These are phyloP conservation scores for Immersiporthe knoxdaviesiana DNA, from an alignment of 2,329 filamentous ascomycete genomes.

Conservation along the genomic window DNA sequence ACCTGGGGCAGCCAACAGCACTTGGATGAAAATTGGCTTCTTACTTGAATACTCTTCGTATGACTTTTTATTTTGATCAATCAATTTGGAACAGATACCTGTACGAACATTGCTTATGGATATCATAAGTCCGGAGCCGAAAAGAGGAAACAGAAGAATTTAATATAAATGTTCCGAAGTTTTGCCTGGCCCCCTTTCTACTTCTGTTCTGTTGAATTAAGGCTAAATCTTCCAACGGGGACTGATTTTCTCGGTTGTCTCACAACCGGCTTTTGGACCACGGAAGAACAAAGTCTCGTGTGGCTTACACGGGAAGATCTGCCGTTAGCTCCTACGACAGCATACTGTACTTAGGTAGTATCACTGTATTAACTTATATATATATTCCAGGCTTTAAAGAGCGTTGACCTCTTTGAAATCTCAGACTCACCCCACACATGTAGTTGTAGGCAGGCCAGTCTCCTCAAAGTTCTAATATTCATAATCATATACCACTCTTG, in stretches of 20 bases:
- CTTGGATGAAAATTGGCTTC: too few relatives aligned
- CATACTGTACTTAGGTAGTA: neutral
- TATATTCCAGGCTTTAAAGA: neutral
- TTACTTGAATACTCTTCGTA: too few relatives aligned
- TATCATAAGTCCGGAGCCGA: too few relatives aligned
- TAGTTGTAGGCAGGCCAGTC: neutral
- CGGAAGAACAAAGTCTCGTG: neutral
- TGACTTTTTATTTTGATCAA: too few relatives aligned
- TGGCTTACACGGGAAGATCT: conserved; percentile 24
- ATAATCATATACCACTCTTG: neutral
- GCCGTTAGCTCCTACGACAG: conserved; percentile 20
- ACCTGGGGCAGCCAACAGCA: too few relatives aligned
- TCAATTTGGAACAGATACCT: too few relatives aligned
- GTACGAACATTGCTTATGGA: too few relatives aligned
- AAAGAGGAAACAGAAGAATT: too few relatives aligned
- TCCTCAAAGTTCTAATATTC: neutral
- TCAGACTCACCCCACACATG: neutral
- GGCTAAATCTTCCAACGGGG: conserved; percentile 21
- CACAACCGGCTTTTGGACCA: neutral
- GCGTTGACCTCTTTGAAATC: neutral
- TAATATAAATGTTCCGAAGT: conserved; percentile 13
- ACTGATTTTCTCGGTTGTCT: conserved; percentile 2
- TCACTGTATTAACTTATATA: neutral
- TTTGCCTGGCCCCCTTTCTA: conserved; percentile 5
- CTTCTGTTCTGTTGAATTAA: conserved; percentile 12